phyloP scores from a whole-genome alignment of 2,329 filamentous ascomycete genomes.

The Sphaerulina vaccinii region DNA sequence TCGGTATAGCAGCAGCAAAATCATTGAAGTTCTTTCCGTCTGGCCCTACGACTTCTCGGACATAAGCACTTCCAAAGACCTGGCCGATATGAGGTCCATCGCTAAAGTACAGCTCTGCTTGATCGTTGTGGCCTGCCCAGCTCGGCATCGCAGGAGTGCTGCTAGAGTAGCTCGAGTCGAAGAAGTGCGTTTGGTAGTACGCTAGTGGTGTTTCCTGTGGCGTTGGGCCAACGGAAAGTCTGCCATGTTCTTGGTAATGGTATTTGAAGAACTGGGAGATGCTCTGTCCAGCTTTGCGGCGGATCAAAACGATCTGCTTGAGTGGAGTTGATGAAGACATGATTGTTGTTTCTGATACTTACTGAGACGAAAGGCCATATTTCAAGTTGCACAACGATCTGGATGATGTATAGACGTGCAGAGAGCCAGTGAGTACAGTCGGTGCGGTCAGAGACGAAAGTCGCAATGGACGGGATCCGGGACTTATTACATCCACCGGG shows the following conservation, averaged over 20 bases:
- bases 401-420: too few species aligned
- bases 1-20: background rate
- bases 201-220: background rate
- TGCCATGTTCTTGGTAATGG: background rate
- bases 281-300: background rate
- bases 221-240: background rate
- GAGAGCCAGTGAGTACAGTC: too few species aligned
- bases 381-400: too few species aligned
- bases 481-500: too few species aligned
- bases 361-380: too few species aligned
- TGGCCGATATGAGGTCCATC: background rate
- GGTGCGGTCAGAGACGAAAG: too few species aligned
- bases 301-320: background rate
- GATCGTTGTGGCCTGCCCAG: background rate
- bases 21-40: background rate
- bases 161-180: background rate
- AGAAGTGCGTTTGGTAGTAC: background rate
- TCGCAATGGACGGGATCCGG: too few species aligned
- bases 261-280: background rate
- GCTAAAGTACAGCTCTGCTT: background rate
- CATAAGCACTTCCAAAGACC: background rate
- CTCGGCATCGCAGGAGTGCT: background rate
- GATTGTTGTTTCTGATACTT: too few species aligned
- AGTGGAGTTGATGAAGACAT: too few species aligned
- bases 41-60: background rate